Base-by-base conservation (phyloP, 371 early-diverging fungal species). In the Rhizopus stolonifer region DNA sequence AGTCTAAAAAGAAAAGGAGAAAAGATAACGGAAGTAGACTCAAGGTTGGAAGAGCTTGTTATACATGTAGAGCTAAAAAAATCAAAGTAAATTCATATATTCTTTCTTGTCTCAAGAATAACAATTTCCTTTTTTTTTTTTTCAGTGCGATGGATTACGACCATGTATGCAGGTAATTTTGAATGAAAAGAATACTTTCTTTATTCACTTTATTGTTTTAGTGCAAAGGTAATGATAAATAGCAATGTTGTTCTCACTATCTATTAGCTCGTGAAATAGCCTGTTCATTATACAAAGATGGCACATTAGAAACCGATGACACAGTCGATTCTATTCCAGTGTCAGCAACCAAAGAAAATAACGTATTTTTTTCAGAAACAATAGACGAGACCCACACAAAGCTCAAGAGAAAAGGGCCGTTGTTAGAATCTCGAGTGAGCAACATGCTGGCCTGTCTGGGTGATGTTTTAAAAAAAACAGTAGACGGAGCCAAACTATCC, bases 101-200 rank as follows among this genome's bases (percentile, higher is more conserved):
- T 29, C 5, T 24, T 10, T 17, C 31, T 18, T 29, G n/a, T n/a
- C n/a, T n/a, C n/a, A n/a, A n/a, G 15, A 6, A 19, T 18, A 5
- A 44, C 7, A 31, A 18, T 25, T 15, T 53, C 54, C 34, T 24
- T 33, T 17, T 13, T 34, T 46, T 22, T 36, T 17, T 4, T 34
- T 26, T 2, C 52, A 77, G 78, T 77, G 78, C 32, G 78, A 77
- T 52, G 78, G 78, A 34, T 64, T 67, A 50, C 78, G 74, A 31
- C 78, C 78, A 25, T 77, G 78, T 61, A 77, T 77, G 78, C 78
- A 77, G 72, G 78, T 74, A 70, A 36, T 14, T 1, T 45, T 24
- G 53, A 26, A 46, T 49, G 56, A 17, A 33, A 17, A 49, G 34
- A 22, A 48, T 36, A 29, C 3, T 2, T 42, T 48, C 23, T 36